phyloP scores from a whole-genome alignment of 2,329 filamentous ascomycete genomes.

The Trichoderma afroharzianum region DNA sequence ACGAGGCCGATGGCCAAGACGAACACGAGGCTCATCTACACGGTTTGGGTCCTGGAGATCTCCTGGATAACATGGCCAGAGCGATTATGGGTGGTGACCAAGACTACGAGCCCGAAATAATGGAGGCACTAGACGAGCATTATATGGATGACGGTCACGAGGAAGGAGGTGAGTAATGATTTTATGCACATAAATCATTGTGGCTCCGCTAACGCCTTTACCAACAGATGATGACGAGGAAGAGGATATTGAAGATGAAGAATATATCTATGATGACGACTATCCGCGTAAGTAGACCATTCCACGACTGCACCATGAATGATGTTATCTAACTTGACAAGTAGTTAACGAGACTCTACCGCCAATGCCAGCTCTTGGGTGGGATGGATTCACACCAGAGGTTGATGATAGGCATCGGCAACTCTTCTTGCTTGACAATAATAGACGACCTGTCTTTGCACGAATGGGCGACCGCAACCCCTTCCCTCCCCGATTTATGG shows the following conservation, averaged over 20 bases:
- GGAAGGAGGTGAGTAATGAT: constrained; percentile 48
- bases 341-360: constrained; percentile 24
- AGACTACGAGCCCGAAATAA: constrained; percentile 52
- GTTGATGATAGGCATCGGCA: constrained; percentile 47
- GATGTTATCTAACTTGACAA: not conserved
- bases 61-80: constrained; percentile 54
- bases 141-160: constrained; percentile 56
- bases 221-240: constrained; percentile 54
- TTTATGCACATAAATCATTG: not conserved
- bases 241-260: constrained; percentile 66
- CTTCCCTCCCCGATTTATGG: constrained; percentile 55
- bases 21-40: constrained; percentile 49
- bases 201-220: not conserved
- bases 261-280: constrained; percentile 59
- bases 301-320: not conserved
- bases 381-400: constrained; percentile 55
- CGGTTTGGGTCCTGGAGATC: constrained; percentile 41
- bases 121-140: constrained; percentile 49
- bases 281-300: constrained; percentile 50
- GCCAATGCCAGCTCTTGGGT: constrained; percentile 50
- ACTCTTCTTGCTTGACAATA: constrained; percentile 50
- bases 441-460: constrained; percentile 35
- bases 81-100: constrained; percentile 52
- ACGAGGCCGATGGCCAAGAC: constrained; percentile 54
- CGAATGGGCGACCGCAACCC: constrained; percentile 49